phyloP scores from a whole-genome alignment of 345 rosid genomes.

The Eucalyptus regnans region DNA sequence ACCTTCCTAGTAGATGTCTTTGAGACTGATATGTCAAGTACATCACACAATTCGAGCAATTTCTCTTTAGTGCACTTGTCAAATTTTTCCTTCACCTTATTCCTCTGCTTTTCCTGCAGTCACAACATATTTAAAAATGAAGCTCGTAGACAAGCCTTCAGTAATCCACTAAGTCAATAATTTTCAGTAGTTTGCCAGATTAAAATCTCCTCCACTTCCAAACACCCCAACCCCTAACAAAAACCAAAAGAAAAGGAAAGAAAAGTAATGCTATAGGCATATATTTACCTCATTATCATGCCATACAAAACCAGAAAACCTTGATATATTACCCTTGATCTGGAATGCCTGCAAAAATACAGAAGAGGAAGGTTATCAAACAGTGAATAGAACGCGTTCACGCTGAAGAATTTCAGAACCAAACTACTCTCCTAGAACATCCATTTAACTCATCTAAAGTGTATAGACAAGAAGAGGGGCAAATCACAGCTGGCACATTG shows the following conservation, averaged over 20 bases:
- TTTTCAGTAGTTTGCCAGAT: background rate
- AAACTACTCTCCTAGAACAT: background rate
- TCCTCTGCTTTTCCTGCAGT: conserved; percentile 73
- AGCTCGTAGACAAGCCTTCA: background rate
- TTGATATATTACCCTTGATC: conserved; percentile 66
- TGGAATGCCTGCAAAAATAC: conserved; percentile 62
- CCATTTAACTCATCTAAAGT: background rate
- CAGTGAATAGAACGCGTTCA: background rate
- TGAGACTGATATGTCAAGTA: conserved; percentile 59
- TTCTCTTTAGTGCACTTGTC: conserved; percentile 85
- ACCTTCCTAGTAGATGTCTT: conserved; percentile 77
- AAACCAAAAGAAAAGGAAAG: background rate
- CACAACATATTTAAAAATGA: background rate
- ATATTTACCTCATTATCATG: conserved; percentile 68
- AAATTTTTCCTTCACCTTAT: conserved; percentile 65
- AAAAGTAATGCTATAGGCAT: background rate
- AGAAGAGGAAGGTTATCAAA: background rate
- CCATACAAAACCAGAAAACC: conserved; percentile 94
- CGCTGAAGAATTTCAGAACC: background rate
- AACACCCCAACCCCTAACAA: background rate
- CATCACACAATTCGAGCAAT: conserved; percentile 70
- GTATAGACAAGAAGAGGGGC: background rate
- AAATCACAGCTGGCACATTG: background rate
- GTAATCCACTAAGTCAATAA: background rate
- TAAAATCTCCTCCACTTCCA: background rate